Evolutionary conservation across 2,329 filamentous ascomycete species (phyloP), one percentile per base, ranked within the genome.

Genomic region (Pezicula carpinea): DNA sequence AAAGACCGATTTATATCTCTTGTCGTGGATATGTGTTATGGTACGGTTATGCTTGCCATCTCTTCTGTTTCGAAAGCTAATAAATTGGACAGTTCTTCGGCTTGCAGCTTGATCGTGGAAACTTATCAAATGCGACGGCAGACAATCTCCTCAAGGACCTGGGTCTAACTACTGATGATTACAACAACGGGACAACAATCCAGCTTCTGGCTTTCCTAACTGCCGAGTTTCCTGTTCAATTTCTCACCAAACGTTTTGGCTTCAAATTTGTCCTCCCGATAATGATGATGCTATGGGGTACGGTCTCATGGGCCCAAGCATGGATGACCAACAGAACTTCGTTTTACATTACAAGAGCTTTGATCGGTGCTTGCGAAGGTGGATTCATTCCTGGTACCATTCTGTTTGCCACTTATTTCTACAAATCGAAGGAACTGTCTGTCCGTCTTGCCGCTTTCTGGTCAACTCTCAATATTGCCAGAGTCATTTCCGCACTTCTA

Each of bases 331-430:
- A 66, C 22, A 66, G 73, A 32, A 60, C 69, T 0, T 64, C 66
- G 5, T 81, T 77, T 58, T 71, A 79, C 44, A 61, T 70, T 3
- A 76, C 75, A 0, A 69, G 77, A 1, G 69, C 77, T 3, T 56
- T 80, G 13, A 72, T 81, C 14, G 77, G 77, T 0, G 58, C 75
- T 2, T 76, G 70, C 42, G 75, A 80, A 54, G 74, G 75, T 11
- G 77, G 77, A 3, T 81, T 80, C 53, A 80, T 81, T 43, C 77
- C 77, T 2, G 76, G 74, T 53, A 76, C 75, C 10, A 78, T 85
- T 42, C 69, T 85, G 1, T 87, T 85, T 61, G 71, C 85, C 1
- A 82, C 79, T 2, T 89, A 89, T 63, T 89, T 85, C 65, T 89
- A 87, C 68, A 88, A 77, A 3, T 79, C 78, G 1, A 73, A 72